phyloP scores from a whole-genome alignment of 441 rosid genomes.

The California macrophylla region DNA sequence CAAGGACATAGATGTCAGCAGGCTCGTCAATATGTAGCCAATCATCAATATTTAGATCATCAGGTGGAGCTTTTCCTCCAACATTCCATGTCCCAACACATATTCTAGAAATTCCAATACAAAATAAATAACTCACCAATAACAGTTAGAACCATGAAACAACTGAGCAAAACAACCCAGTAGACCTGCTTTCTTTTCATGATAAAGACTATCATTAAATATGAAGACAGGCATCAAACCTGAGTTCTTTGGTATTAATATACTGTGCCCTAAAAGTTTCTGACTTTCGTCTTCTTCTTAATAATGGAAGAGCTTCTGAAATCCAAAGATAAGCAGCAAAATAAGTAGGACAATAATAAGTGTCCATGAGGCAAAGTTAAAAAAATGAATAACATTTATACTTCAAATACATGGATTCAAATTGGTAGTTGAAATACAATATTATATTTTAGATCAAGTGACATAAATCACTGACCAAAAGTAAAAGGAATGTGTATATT shows the following conservation, averaged over 20 bases:
- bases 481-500: background rate
- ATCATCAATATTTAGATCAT: slow-evolving; percentile 79
- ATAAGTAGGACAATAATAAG: slow-evolving; percentile 4
- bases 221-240: slow-evolving; percentile 31
- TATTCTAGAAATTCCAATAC: slow-evolving; percentile 34
- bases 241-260: slow-evolving; percentile 71
- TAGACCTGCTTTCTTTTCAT: slow-evolving; percentile 11
- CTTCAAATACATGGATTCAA: slow-evolving; percentile 1
- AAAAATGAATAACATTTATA: background rate
- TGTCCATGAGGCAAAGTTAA: background rate
- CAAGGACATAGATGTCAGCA: slow-evolving; percentile 89
- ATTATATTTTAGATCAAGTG: too few relatives aligned
- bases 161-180: slow-evolving; percentile 1
- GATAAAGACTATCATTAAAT: background rate
- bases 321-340: background rate
- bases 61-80: slow-evolving; percentile 74
- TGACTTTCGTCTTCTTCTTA: slow-evolving; percentile 56
- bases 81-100: slow-evolving; percentile 87
- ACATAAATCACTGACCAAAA: too few relatives aligned
- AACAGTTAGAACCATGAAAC: background rate
- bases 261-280: slow-evolving; percentile 84
- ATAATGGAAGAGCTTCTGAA: slow-evolving; percentile 44
- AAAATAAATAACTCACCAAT: background rate
- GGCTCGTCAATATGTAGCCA: slow-evolving; percentile 71
- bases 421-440: background rate